Evolutionary conservation across 2,329 filamentous ascomycete species (phyloP), one percentile per base, ranked within the genome.

Genomic region (Penicillium palitans): DNA sequence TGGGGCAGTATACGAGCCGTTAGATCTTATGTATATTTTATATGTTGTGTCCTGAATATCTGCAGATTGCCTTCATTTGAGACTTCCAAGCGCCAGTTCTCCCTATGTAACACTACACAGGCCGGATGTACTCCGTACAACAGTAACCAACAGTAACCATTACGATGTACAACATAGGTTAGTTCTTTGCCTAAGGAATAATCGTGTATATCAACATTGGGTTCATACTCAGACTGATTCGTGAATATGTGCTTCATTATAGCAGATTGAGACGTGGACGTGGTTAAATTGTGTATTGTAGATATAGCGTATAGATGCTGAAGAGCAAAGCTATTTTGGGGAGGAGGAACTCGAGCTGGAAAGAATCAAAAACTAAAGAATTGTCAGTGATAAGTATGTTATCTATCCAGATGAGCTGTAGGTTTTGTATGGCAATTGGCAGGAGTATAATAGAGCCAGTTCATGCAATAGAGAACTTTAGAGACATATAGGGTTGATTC

Each of bases 181-280:
- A n/a, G 17, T n/a, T 37, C 10, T 31, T 31, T 31, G 12, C 12
- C 62, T 24, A 76, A 76, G 25, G 73, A 1, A 67, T 76, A 63
- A 65, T 76, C 39, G 72, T 70, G 2, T 76, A 76, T 40, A 68
- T 76, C 27, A 76, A 72, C 2, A 65, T 76, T n/a, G 72, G 71
- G 68, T 73, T 19, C 68, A 74, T 49, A 66, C 4, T 19, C 4
- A 19, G 9, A 12, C 37, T 40, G 37, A 40, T 19, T 40, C 17
- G 4, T 19, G 37, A 40, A 40, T 9, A 39, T 40, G 37, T 19
- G 37, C 13, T 35, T 17, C 15, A 40, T 10, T 19, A 40, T 50
- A 58, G 25, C 13, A 52, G 42, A 17, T 40, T 40, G 8, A 40
- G 33, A 17, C 15, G 33, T 21, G 8, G n/a, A 4, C 15, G 6